Evolutionary conservation across 169 alveolate genomes (phyloP).

Genomic region (Toxoplasma gondii): DNA sequence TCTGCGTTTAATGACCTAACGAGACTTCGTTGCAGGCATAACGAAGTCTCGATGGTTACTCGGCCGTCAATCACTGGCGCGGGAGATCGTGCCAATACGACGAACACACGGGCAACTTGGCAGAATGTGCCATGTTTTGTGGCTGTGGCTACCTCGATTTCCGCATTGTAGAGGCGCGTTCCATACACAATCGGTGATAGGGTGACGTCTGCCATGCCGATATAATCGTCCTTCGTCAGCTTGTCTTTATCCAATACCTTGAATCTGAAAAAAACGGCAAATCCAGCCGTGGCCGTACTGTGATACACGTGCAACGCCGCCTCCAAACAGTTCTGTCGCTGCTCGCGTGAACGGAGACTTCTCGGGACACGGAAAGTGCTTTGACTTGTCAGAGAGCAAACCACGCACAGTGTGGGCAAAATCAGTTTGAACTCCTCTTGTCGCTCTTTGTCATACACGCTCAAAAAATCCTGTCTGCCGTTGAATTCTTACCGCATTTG

Average conservation of each 20-base stretch:
- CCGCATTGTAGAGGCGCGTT: background rate
- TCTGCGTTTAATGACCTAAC: background rate
- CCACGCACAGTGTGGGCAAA: no score
- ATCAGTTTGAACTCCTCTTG: no score
- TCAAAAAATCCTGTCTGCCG: background rate
- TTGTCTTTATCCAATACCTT: slow-evolving; percentile 31
- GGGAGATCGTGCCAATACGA: background rate
- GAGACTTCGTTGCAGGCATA: background rate
- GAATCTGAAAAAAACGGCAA: background rate
- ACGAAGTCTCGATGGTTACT: background rate
- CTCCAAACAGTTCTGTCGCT: background rate
- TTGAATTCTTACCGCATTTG: background rate
- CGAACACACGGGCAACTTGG: background rate
- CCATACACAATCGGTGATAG: slow-evolving; percentile 23
- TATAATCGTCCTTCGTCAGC: slow-evolving; percentile 24
- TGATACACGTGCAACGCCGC: background rate
- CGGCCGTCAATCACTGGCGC: background rate
- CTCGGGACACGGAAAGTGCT: background rate
- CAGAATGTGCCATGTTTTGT: background rate
- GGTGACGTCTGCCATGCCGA: slow-evolving; percentile 37
- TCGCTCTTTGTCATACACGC: no score
- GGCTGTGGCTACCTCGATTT: background rate
- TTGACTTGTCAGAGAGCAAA: no score
- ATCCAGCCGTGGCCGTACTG: background rate
- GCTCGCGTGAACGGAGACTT: background rate